Base-by-base conservation (phyloP, 2,329 filamentous ascomycete genomes). In the Apiospora koreana region DNA sequence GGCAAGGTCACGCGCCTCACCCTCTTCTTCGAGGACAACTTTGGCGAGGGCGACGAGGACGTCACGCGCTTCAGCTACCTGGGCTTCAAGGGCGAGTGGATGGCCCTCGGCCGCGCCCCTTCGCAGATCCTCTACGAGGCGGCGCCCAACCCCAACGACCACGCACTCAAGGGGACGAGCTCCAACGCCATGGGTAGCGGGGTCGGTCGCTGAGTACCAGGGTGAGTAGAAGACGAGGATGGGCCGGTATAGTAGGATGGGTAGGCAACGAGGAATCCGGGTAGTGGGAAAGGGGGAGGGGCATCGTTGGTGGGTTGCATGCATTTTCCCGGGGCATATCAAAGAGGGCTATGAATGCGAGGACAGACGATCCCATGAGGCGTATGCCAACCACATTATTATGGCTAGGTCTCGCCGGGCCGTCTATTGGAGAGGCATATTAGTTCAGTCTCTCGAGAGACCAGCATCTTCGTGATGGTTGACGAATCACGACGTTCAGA, bases 11-110 rank as follows among this genome's bases (percentile, higher is more conserved):
- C 93, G 65, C 91, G 88, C 25, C 84, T 99, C 72, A 90, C 91
- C 18, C 85, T 99, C 67, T 98, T 98, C 84, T 93, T 98, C 76
- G 92, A 93, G 76, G 94, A 98, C 80, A 99, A 98, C 79, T 97
- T 95, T 81, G 88, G 90, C 75, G 88, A 89, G 14, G 94, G 90
- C 0, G 93, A 94, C 18, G 93, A 95, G 78, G 93, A 97, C 69
- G 90, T 92, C 69, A 95, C 93, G 62, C 87, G 90, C 66, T 80
- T 98, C 1, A 91, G 86, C 72, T 99, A 98, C 82, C 73, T 98
- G 70, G 96, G 93, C 0, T 98, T 99, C 85, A 95, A 94, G 82
- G 96, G 96, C 31, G 94, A 97, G 82, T 98, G 94, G 87, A 96
- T 96, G 88, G 90, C 91, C 79, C 82, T 97, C 77, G 96, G 92